These are phyloP conservation scores for rapeseed (Brassica napus) DNA, from an alignment of 345 rosid species.

Conservation along the genomic window DNA sequence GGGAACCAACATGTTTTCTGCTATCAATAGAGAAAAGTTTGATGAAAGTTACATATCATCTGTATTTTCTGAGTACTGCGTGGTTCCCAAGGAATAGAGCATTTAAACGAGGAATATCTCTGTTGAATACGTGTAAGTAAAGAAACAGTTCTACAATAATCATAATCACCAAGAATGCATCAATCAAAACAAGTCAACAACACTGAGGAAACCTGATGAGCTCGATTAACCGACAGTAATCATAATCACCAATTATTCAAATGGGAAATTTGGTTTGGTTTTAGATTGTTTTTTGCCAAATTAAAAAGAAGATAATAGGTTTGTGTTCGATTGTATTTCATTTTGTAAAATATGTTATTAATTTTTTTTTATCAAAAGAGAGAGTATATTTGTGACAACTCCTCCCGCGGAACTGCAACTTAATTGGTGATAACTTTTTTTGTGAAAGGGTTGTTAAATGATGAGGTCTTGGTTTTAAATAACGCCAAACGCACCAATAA, in stretches of 20 bases:
- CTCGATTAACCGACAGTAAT: not conserved
- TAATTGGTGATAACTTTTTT: too few relatives aligned
- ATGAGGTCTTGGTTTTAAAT: too few relatives aligned
- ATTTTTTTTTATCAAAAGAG: too few relatives aligned
- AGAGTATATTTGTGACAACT: too few relatives aligned
- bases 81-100: not conserved
- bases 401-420: too few relatives aligned
- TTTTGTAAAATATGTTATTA: not conserved
- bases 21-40: constrained; percentile 2
- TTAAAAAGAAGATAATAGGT: not conserved
- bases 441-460: too few relatives aligned
- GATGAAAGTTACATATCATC: constrained; percentile 6
- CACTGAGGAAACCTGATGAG: not conserved
- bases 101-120: not conserved
- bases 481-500: too few relatives aligned
- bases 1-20: constrained; percentile 18
- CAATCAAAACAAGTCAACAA: not conserved
- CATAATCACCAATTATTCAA: not conserved
- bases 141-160: not conserved
- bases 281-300: not conserved
- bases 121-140: not conserved
- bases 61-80: not conserved
- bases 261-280: not conserved
- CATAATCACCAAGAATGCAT: not conserved
- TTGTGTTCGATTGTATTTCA: not conserved